Percentiles rank a stretch among this genome's conserved stretches.
These are phyloP conservation scores for Cryphonectria nitschkei DNA, from an alignment of 2,329 filamentous ascomycete genomes.

Conservation along the genomic window DNA sequence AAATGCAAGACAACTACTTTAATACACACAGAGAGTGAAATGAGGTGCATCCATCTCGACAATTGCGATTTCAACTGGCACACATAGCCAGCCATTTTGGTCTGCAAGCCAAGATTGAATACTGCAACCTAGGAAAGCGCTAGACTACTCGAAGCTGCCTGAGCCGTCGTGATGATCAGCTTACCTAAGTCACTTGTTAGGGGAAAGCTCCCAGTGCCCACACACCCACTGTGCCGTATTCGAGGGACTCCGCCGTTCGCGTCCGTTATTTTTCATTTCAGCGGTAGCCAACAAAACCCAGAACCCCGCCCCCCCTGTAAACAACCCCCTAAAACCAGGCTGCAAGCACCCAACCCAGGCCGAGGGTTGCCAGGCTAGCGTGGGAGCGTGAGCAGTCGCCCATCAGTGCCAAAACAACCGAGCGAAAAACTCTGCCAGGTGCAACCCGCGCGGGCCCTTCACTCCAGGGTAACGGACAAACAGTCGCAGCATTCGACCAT, in stretches of 20 bases:
- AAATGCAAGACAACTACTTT: too few relatives aligned
- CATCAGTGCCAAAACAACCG: conserved; percentile 14
- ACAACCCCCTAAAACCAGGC: background rate
- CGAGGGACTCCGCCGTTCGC: background rate
- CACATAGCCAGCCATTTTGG: background rate
- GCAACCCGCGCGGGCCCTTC: conserved; percentile 15
- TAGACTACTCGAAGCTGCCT: background rate
- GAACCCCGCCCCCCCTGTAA: background rate
- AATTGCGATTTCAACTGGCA: background rate
- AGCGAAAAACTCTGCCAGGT: conserved; percentile 17
- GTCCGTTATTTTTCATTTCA: conserved; percentile 1
- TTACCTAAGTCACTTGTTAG: conserved; percentile 8
- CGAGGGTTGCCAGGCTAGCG: conserved; percentile 9
- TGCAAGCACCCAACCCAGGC: conserved; percentile 1
- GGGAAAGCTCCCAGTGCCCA: background rate
- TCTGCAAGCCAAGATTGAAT: background rate
- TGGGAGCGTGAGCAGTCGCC: conserved; percentile 6
- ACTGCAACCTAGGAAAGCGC: background rate
- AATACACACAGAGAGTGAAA: background rate
- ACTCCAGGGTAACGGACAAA: conserved; percentile 47
- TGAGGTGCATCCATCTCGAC: background rate
- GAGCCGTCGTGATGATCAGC: background rate
- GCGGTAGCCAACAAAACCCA: background rate
- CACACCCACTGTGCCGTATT: background rate
- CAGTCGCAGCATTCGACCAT: conserved; percentile 57